Base-by-base conservation (phyloP, 2,329 filamentous ascomycete species). In the Colletotrichum melonis region DNA sequence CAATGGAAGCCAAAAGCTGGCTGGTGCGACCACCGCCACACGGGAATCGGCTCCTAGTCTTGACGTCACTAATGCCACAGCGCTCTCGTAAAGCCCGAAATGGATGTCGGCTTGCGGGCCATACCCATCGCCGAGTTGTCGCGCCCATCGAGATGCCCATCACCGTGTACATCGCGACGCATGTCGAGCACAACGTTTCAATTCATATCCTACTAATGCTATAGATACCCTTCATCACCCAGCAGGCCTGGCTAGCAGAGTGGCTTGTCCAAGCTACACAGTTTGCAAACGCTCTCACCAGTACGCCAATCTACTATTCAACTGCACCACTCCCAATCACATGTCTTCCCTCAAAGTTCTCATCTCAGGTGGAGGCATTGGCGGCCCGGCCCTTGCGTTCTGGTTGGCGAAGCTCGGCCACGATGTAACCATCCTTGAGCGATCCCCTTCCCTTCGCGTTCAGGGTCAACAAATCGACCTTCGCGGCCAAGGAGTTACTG, bases 391-490 rank as follows among this genome's bases (percentile, higher is more conserved):
- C 0, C 79, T 86, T 2, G 86, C 84, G 8, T 82, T 81, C 63
- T 83, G 83, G 78, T 80, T 88, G 6, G 85, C 77, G 9, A 79
- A 80, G 4, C 78, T 83, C 3, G 77, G 79, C 30, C 79, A 82
- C 74, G 75, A 78, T 19, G 81, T 86, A 69, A 87, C 85, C 3
- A 73, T 88, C n/a, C 64, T 87, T 24, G 86, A 88, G 74, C 82
- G 85, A 3, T 78, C 78, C 11, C 72, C 82, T 0, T 49, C 71
- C 2, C 78, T 87, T 8, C 83, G 86, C 4, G 75, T 79, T 4
- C 77, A 80, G 4, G 86, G 86, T 1, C 82, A 85, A 72, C 85
- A 88, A 71, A 82, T 88, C 54, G 86, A 88, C 75, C 77, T 88
- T 8, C 82, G 85, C 1, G 82, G 81, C 1, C 81, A 84, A 35